Evolutionary conservation across 202 grass and related monocot genomes (phyloP).

Genomic region (Cymbopogon flexuosus): DNA sequence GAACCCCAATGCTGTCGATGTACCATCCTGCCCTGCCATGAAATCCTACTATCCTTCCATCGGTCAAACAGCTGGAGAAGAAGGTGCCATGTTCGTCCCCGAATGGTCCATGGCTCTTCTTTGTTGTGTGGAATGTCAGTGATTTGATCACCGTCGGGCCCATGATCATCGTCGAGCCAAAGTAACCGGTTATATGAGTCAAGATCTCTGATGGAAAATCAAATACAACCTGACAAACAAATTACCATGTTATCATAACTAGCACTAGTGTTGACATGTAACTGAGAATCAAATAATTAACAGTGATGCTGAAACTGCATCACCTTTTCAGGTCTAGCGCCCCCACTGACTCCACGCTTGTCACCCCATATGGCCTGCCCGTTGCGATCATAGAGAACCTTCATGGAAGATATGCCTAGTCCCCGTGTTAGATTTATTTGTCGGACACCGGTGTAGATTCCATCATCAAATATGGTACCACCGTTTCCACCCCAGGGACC

Average conservation of each 20-base stretch:
- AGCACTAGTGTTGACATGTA: neutral
- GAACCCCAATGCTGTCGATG: constrained; percentile 76
- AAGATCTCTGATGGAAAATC: constrained; percentile 80
- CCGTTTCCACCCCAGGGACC: constrained; percentile 91
- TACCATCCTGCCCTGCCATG: constrained; percentile 79
- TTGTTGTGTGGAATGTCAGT: constrained; percentile 84
- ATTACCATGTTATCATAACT: neutral
- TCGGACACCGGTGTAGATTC: constrained; percentile 72
- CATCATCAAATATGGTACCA: constrained; percentile 97
- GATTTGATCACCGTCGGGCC: constrained; percentile 73
- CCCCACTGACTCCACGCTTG: constrained; percentile 61
- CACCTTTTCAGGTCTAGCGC: constrained; percentile 63
- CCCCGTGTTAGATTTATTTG: constrained; percentile 67
- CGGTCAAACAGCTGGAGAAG: constrained; percentile 69
- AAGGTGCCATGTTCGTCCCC: constrained; percentile 82
- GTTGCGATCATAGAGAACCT: constrained; percentile 82
- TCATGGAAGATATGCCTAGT: constrained; percentile 64
- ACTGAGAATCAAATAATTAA: neutral
- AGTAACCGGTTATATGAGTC: constrained; percentile 80
- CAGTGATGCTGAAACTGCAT: constrained; percentile 1
- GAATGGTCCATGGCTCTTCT: constrained; percentile 67
- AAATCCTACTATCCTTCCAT: constrained; percentile 71
- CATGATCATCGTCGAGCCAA: constrained; percentile 68
- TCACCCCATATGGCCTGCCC: constrained; percentile 87
- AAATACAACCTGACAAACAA: constrained; percentile 52